These are phyloP conservation scores for Entomortierella chlamydospora DNA, from an alignment of 192 early-diverging fungal genomes.

Conservation along the genomic window DNA sequence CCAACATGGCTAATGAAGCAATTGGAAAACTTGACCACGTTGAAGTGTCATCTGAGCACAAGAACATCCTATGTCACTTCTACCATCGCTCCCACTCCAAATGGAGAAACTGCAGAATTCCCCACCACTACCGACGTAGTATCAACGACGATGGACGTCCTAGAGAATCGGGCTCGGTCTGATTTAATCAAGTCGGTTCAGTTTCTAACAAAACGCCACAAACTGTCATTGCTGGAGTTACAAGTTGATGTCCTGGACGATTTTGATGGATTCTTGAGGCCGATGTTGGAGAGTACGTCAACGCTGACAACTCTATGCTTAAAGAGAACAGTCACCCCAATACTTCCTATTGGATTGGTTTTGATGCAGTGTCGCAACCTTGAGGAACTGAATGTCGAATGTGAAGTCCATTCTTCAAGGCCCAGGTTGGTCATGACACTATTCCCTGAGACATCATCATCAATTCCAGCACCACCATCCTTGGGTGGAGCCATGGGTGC, in stretches of 20 bases:
- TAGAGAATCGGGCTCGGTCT: constrained; percentile 3
- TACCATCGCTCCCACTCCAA: background rate
- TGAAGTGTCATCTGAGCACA: background rate
- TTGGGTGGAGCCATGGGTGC: background rate
- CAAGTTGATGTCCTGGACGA: constrained; percentile 7
- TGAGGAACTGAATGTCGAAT: constrained; percentile 15
- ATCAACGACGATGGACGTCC: background rate
- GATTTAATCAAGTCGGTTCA: constrained; percentile 2
- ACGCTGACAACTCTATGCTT: constrained; percentile 6
- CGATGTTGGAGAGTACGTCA: constrained; percentile 2
- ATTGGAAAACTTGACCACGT: background rate
- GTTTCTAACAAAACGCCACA: background rate
- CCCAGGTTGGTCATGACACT: constrained; percentile 6
- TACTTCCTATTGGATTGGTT: constrained; percentile 1
- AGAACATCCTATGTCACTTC: background rate
- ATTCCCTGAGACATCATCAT: background rate
- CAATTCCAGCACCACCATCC: too few relatives aligned
- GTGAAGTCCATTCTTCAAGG: background rate
- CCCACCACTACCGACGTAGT: background rate
- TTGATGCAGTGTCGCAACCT: constrained; percentile 3
- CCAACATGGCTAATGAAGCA: constrained; percentile 1
- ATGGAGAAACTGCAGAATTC: background rate
- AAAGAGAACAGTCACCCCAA: background rate
- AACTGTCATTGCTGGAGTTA: constrained; percentile 9
- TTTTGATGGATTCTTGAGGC: constrained; percentile 17